Conservation (phyloP, 1,139 yeast species). For the Tardiomyces digboiensis region DNA sequence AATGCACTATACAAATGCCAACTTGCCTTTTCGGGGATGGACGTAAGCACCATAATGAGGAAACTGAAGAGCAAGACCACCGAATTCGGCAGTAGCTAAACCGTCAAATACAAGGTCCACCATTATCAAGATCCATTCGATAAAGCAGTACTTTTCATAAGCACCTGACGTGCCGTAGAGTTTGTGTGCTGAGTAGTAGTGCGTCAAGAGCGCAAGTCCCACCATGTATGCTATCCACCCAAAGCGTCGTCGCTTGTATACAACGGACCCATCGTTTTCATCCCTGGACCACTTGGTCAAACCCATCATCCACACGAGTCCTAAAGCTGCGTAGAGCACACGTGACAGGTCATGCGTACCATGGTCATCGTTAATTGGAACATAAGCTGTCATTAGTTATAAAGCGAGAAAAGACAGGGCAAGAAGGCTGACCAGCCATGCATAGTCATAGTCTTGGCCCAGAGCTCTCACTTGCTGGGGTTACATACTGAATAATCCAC, state of each 20-base stretch:
- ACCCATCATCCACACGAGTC: neutral
- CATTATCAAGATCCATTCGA: neutral
- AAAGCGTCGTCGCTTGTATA: neutral
- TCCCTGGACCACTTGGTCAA: neutral
- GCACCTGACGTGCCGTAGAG: constrained; percentile 1
- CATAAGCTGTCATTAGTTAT: neutral
- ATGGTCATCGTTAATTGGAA: constrained; percentile 1
- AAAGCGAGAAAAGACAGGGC: neutral
- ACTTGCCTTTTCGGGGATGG: neutral
- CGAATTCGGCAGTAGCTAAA: neutral
- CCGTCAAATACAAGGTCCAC: neutral
- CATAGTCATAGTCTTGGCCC: too few relatives aligned
- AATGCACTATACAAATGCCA: neutral
- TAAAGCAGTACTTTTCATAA: neutral
- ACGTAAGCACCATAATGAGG: neutral
- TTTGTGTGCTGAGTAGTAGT: neutral
- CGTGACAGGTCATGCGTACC: neutral
- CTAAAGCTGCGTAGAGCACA: neutral
- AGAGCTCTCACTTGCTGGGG: too few relatives aligned
- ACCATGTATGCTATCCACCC: neutral
- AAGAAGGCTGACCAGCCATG: too few relatives aligned
- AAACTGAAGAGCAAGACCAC: neutral
- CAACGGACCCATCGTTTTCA: neutral
- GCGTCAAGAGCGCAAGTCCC: neutral
- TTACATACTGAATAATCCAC: neutral